Evolutionary conservation across 352 stramenopile species (phyloP).

Genomic region (Phytophthora multivora): DNA sequence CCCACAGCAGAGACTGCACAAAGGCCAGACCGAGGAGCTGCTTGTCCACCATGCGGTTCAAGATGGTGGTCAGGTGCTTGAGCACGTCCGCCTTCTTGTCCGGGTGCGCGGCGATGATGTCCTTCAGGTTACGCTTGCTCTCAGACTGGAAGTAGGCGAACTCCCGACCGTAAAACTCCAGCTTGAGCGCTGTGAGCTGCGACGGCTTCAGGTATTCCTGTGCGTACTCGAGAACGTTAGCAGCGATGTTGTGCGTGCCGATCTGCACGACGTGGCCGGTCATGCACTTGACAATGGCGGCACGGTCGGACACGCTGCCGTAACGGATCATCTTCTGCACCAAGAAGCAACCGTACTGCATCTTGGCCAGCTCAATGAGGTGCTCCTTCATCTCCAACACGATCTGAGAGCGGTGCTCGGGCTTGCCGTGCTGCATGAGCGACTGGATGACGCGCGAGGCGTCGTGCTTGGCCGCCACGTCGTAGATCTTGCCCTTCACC

Average conservation of each 20-base stretch:
- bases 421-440: conserved; percentile 93
- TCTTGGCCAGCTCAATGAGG: conserved; percentile 94
- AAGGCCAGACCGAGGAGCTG: conserved; percentile 88
- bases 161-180: conserved; percentile 91
- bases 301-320: conserved; percentile 81
- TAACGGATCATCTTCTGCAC: conserved; percentile 98
- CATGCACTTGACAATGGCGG: conserved; percentile 89
- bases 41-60: conserved; percentile 92
- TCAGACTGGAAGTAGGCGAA: conserved; percentile 88
- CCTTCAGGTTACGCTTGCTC: conserved; percentile 81
- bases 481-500: conserved; percentile 94
- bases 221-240: conserved; percentile 92
- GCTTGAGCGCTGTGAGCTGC: conserved; percentile 84
- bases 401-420: conserved; percentile 86
- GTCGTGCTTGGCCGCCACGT: conserved; percentile 96
- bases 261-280: conserved; percentile 93
- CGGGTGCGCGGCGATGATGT: conserved; percentile 71
- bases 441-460: conserved; percentile 95
- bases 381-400: conserved; percentile 92
- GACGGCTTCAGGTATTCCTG: conserved; percentile 88
- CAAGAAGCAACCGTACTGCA: conserved; percentile 97
- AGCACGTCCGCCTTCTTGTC: conserved; percentile 79
- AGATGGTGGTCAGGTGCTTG: conserved; percentile 63
- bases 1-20: conserved; percentile 89
- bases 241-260: conserved; percentile 94